Percentiles rank a stretch among this genome's conserved stretches.
Conservation (phyloP, 2,329 filamentous ascomycete genomes). For the Nothopassalora personata region DNA sequence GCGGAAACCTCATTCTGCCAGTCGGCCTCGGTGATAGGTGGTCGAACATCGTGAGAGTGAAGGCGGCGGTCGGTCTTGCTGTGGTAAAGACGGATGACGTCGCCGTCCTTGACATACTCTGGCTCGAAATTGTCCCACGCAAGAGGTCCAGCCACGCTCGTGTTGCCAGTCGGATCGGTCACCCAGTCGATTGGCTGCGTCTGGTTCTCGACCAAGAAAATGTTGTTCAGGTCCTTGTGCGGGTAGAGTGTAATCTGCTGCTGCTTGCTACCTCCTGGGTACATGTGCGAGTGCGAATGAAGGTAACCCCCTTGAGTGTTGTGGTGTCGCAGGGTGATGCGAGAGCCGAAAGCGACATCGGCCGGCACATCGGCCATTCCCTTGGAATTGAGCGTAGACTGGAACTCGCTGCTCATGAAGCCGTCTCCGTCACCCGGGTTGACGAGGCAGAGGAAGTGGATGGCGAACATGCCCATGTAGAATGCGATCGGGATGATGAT, state of each 20-base stretch:
- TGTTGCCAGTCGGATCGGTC: conserved; percentile 46
- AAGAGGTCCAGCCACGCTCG: conserved; percentile 69
- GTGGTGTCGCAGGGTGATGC: conserved; percentile 80
- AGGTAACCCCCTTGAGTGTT: conserved; percentile 98
- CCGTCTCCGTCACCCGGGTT: conserved; percentile 97
- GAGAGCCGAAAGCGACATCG: conserved; percentile 84
- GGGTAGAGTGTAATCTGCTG: conserved; percentile 98
- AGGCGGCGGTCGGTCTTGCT: conserved; percentile 76
- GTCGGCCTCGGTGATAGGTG: conserved; percentile 77
- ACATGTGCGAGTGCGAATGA: conserved; percentile 96
- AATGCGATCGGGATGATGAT: conserved; percentile 84
- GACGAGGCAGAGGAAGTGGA: conserved; percentile 87
- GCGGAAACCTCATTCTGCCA: conserved; percentile 58
- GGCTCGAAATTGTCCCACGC: conserved; percentile 76
- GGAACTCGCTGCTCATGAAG: conserved; percentile 99
- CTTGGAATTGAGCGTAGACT: conserved; percentile 94
- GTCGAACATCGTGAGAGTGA: conserved; percentile 91
- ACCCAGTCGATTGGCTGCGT: conserved; percentile 69
- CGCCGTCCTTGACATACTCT: conserved; percentile 70
- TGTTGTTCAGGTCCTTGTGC: conserved; percentile 98
- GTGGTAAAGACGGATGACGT: conserved; percentile 79
- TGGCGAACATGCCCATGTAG: conserved; percentile 95
- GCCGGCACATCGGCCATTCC: conserved; percentile 91
- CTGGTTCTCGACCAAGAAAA: conserved; percentile 92
- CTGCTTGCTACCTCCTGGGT: conserved; percentile 94